Evolutionary conservation across 345 rosid genomes (phyloP), one percentile per base, ranked within the genome.

Genomic region (Moricandia arvensis): DNA sequence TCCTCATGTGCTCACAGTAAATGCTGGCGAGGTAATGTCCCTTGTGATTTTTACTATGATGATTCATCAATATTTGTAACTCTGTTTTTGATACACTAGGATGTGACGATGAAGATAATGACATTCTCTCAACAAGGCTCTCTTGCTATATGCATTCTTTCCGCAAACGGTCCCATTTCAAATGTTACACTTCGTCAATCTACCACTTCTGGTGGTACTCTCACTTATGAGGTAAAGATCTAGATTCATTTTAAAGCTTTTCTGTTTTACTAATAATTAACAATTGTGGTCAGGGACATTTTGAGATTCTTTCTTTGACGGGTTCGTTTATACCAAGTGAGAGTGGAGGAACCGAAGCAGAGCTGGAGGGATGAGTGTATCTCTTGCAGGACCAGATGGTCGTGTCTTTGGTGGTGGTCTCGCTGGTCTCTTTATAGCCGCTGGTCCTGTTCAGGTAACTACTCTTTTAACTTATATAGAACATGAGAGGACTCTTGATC

Each of bases 341-440:
- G 59, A 84, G 75, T 82, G 90, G 89, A 75, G 97, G 96, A 75
- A 81, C 88, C 83, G 85, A 78, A 86, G 98, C 85, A 88, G 93
- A 82, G 86, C 98, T 16, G 99, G 99, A 12, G 98, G 99, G 43
- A 91, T 96, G 95, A 96, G 98, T 63, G 85, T 93, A 30, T 91
- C 98, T 38, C 89, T 91, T 82, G 95, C 97, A 1, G 90, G 93
- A 72, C 91, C 90, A 3, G 97, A 96, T 80, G 97, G 97, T 66
- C 93, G 87, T 47, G 97, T 96, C 79, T 80, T 96, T 17, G 99
- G 98, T 8, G 98, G 98, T 47, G 93, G 94, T 75, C 90, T 95
- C 59, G 94, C 97, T 6, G 98, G 98, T 72, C 78, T 91, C 61
- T 80, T 96, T 80, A 74, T 93, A 8, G 97, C 99, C 17, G 98